These are phyloP conservation scores for Wallemia mellicola DNA, from an alignment of 1,284 basidiomycete genomes.

Conservation along the genomic window DNA sequence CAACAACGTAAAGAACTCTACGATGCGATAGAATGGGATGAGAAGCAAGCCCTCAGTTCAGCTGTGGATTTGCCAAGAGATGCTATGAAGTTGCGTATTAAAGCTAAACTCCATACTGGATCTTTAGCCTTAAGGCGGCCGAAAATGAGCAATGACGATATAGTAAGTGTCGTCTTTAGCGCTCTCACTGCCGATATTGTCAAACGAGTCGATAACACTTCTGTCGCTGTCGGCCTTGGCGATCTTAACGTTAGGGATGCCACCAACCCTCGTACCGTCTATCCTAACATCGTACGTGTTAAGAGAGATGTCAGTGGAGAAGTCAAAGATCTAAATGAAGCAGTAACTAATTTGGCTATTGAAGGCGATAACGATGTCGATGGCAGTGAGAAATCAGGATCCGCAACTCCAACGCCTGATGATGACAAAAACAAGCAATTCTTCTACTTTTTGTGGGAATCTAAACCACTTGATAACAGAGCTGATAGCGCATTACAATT, in stretches of 20 bases:
- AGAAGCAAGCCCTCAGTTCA: slow-evolving; percentile 39
- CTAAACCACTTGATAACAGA: slow-evolving; percentile 68
- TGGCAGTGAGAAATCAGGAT: neutral
- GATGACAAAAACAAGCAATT: slow-evolving; percentile 29
- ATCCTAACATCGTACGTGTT: slow-evolving; percentile 79
- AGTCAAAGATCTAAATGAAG: slow-evolving; percentile 10
- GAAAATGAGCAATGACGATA: slow-evolving; percentile 38
- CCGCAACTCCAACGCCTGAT: slow-evolving; percentile 2
- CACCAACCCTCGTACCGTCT: slow-evolving; percentile 48
- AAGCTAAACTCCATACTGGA: slow-evolving; percentile 52
- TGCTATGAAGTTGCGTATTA: slow-evolving; percentile 46
- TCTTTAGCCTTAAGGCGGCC: slow-evolving; percentile 49
- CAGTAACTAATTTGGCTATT: slow-evolving; percentile 10
- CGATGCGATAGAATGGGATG: slow-evolving; percentile 78
- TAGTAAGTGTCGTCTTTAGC: slow-evolving; percentile 71
- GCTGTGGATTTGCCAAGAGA: slow-evolving; percentile 37
- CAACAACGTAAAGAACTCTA: slow-evolving; percentile 81
- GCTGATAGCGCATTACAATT: slow-evolving; percentile 76
- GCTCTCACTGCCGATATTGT: slow-evolving; percentile 55
- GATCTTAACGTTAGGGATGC: slow-evolving; percentile 77
- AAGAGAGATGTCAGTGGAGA: slow-evolving; percentile 25
- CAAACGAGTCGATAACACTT: slow-evolving; percentile 60
- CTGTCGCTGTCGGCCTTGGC: slow-evolving; percentile 55
- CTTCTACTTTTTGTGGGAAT: slow-evolving; percentile 75
- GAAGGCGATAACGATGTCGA: slow-evolving; percentile 12